Evolutionary conservation across 257 asterid genomes (phyloP), one percentile per base, ranked within the genome.

Genomic region (Gentiana macrophylla): DNA sequence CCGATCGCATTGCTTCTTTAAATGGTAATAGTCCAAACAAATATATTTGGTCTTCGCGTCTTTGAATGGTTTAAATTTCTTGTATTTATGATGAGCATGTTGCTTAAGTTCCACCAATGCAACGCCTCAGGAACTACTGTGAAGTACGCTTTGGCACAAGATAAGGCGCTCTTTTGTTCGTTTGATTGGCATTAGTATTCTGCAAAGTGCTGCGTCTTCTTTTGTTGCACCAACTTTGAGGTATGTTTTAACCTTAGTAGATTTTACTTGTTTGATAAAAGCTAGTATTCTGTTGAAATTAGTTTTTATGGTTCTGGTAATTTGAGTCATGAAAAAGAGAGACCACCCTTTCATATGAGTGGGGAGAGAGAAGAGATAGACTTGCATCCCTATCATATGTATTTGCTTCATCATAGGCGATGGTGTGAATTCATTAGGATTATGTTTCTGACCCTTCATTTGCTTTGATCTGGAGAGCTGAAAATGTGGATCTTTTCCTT

Each of bases 191-290:
- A 70, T 92, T 67, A 92, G 99, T 70, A 81, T 92, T 76, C 90
- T 92, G 69, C 99, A 92, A 70, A 92, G 99, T 80, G 95, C 94
- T 36, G 99, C 99, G 53, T 87, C 97, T 69, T 88, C 99, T 63
- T 88, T 92, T 60, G 78, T 92, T 58, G 99, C 95, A 62, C 99
- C 99, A 13, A 88, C 99, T 49, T 80, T 92, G 75, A 88, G 97
- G 99, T 92, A 77, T 45, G 24, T 35, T 41, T 10, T 41, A 5
- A 5, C 46, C 8, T 4, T 41, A 10, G 9, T 41, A 41, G 9
- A 41, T 41, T 10, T 41, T 41, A 5, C 46, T 41, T 41, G 3
- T 41, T 41, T 41, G 9, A 7, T 41, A 10, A 41, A 41, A 41
- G 46, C 9, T 41, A 24, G 24, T 24, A 24, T 24, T 24, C 24